These are phyloP conservation scores for Geum urbanum DNA, from an alignment of 306 rosid species.

Conservation along the genomic window DNA sequence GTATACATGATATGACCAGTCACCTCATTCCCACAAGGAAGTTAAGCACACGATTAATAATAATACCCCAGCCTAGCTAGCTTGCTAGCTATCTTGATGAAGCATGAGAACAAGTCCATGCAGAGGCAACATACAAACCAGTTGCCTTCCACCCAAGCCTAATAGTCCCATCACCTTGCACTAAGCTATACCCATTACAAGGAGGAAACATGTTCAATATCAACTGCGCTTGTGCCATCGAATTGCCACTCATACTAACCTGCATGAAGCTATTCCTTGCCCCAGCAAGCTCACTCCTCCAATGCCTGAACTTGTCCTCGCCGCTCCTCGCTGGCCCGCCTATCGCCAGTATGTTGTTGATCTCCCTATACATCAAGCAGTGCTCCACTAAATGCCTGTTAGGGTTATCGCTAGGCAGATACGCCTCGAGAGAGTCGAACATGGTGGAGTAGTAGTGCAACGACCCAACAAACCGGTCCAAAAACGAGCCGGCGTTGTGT, in stretches of 20 bases:
- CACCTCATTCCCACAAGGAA: neutral
- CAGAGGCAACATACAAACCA: constrained; percentile 77
- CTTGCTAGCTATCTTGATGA: constrained; percentile 22
- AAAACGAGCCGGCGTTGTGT: constrained; percentile 54
- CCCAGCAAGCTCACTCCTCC: constrained; percentile 60
- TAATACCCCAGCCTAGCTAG: no score
- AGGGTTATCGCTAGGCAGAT: constrained; percentile 45
- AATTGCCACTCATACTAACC: constrained; percentile 66
- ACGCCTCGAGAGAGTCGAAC: constrained; percentile 72
- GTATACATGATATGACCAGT: neutral
- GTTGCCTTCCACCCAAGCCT: constrained; percentile 88
- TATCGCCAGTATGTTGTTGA: constrained; percentile 68
- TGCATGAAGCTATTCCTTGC: constrained; percentile 43
- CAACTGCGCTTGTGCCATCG: constrained; percentile 86
- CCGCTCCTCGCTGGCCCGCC: constrained; percentile 86
- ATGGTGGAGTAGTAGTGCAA: constrained; percentile 82
- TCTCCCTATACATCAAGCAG: constrained; percentile 46
- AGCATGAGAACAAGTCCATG: constrained; percentile 60
- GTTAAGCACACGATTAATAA: neutral
- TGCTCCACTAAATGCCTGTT: constrained; percentile 62
- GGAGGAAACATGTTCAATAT: constrained; percentile 68
- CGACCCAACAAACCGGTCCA: constrained; percentile 82
- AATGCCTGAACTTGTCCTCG: constrained; percentile 63
- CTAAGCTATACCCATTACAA: constrained; percentile 58
- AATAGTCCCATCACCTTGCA: constrained; percentile 67